A percentile compares a stretch with the other conserved stretches of the same genome.
These are phyloP conservation scores for Backusella sp. DNA, from an alignment of 192 early-diverging fungal genomes.

Conservation along the genomic window DNA sequence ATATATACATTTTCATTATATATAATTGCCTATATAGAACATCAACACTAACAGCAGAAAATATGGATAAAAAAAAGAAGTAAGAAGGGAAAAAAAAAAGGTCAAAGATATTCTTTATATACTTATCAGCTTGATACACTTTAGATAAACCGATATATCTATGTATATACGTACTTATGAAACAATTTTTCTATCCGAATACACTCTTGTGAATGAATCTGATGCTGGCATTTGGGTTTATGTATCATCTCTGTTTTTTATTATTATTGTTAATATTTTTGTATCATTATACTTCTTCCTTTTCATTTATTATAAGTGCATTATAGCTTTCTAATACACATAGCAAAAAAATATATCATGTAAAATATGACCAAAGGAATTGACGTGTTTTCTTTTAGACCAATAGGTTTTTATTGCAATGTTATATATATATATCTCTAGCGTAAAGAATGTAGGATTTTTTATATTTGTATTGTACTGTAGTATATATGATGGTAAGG, in stretches of 20 bases:
- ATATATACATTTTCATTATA: neutral
- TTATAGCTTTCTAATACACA: neutral
- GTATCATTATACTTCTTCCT: no score
- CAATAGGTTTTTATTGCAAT: neutral
- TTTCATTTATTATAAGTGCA: no score
- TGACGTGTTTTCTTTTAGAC: neutral
- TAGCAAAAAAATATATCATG: neutral
- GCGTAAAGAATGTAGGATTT: neutral
- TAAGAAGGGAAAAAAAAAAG: neutral
- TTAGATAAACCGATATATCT: neutral
- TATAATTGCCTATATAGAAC: neutral
- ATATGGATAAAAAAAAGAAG: neutral
- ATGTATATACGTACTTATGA: neutral
- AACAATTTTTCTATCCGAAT: neutral
- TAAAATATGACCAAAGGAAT: neutral
- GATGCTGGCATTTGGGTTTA: neutral
- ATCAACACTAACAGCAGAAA: neutral
- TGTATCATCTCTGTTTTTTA: neutral
- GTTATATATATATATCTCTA: neutral
- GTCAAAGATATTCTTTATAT: no score
- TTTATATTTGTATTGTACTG: neutral
- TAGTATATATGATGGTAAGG: no score
- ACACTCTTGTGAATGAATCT: neutral
- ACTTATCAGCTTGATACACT: neutral
- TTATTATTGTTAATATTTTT: no score